Evolutionary conservation across 1,139 yeast genomes (phyloP).

Genomic region (Pichia sp.): DNA sequence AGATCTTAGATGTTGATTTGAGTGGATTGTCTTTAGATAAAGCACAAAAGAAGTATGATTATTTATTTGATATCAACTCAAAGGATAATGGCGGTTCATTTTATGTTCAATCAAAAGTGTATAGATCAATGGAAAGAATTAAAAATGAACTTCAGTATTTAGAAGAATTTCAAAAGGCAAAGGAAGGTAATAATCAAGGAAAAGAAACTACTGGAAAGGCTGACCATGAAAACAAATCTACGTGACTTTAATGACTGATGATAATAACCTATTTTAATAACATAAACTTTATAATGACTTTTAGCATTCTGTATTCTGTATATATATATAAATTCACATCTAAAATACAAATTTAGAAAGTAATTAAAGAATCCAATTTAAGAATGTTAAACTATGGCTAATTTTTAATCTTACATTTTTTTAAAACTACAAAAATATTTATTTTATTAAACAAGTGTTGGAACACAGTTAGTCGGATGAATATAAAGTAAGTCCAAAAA

Average conservation of each 20-base stretch:
- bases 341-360: not conserved
- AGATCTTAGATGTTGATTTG: slow-evolving; percentile 74
- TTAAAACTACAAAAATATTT: not conserved
- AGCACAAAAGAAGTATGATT: slow-evolving; percentile 70
- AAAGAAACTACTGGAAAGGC: not conserved
- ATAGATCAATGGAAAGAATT: slow-evolving; percentile 68
- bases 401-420: no score
- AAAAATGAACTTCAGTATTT: slow-evolving; percentile 45
- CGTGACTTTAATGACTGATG: slow-evolving; percentile 3
- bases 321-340: not conserved
- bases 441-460: slow-evolving; percentile 31
- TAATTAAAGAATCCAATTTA: not conserved
- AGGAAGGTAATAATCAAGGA: slow-evolving; percentile 2
- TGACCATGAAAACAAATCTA: slow-evolving; percentile 1
- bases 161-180: slow-evolving; percentile 29
- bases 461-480: slow-evolving; percentile 41
- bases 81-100: slow-evolving; percentile 93
- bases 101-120: slow-evolving; percentile 86
- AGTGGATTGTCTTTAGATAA: slow-evolving; percentile 51
- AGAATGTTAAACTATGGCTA: no score
- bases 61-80: slow-evolving; percentile 79
- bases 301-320: not conserved
- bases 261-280: not conserved
- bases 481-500: slow-evolving; percentile 18
- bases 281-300: not conserved